A percentile compares a stretch with the other conserved stretches of the same genome.
Conservation (phyloP, 768 basidiomycete species). For the Amanita molliuscula region DNA sequence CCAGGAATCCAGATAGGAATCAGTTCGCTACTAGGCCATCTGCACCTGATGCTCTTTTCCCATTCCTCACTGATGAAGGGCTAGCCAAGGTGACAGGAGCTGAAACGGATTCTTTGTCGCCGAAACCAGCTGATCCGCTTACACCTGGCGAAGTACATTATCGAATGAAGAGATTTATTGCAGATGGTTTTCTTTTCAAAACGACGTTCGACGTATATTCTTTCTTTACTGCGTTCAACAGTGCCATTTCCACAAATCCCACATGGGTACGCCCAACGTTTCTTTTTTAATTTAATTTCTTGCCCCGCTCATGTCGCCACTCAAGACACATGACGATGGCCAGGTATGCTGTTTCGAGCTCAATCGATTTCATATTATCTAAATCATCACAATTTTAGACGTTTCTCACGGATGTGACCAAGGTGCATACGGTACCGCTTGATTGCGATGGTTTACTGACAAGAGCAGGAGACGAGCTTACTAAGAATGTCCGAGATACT, state of each 20-base stretch:
- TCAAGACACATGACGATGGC: conserved; percentile 36
- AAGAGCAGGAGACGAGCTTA: conserved; percentile 35
- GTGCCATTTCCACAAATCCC: conserved; percentile 25
- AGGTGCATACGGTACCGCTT: conserved; percentile 17
- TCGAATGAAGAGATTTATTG: conserved; percentile 29
- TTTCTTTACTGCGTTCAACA: conserved; percentile 28
- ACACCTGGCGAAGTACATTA: conserved; percentile 40
- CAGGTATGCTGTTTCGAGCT: conserved; percentile 26
- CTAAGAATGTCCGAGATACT: conserved; percentile 41
- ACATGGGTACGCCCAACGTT: conserved; percentile 27
- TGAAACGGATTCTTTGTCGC: conserved; percentile 34
- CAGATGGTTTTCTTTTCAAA: conserved; percentile 32
- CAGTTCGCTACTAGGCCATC: conserved; percentile 4
- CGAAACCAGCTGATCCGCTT: conserved; percentile 18
- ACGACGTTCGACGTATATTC: conserved; percentile 32
- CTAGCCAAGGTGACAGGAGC: conserved; percentile 31
- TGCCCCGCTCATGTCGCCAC: conserved; percentile 2
- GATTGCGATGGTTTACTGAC: neutral
- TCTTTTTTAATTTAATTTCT: neutral
- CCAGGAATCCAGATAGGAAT: conserved; percentile 9
- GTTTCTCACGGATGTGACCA: conserved; percentile 26
- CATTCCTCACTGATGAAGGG: conserved; percentile 35
- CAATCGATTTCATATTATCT: neutral
- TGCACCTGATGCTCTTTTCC: conserved; percentile 20
- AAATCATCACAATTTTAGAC: conserved; percentile 18